phyloP scores from a whole-genome alignment of 1,284 basidiomycete genomes.

The Ceratobasidium sp. region DNA sequence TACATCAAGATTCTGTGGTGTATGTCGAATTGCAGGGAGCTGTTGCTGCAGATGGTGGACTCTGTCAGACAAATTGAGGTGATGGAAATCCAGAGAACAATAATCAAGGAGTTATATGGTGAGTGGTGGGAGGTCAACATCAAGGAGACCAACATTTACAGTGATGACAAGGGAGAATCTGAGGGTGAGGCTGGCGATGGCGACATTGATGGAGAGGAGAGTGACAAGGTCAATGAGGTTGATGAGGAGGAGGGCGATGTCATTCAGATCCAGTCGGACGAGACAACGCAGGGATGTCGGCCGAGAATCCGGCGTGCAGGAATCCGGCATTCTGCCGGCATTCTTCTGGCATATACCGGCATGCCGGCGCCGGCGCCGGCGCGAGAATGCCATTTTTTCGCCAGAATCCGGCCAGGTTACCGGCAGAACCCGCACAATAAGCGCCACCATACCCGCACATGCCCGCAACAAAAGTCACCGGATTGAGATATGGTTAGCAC shows the following conservation, averaged over 20 bases:
- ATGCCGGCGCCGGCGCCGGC: no score
- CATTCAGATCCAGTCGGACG: neutral
- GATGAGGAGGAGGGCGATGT: neutral
- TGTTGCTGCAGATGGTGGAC: conserved; percentile 5
- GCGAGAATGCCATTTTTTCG: no score
- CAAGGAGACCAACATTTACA: neutral
- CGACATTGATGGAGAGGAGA: no score
- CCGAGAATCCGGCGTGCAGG: no score
- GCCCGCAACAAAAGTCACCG: no score
- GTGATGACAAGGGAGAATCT: neutral
- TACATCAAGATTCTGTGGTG: neutral
- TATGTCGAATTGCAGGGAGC: neutral
- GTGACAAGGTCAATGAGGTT: neutral
- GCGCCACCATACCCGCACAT: no score
- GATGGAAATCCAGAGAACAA: conserved; percentile 1
- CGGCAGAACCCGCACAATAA: no score
- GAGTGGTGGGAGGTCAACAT: neutral
- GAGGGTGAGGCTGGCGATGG: neutral
- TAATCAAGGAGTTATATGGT: conserved; percentile 9
- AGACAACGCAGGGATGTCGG: no score
- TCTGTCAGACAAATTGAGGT: conserved; percentile 7
- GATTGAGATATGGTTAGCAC: no score
- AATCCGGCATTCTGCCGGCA: no score
- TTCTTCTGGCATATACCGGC: no score
- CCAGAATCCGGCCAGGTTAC: no score